Evolutionary conservation across 2,329 filamentous ascomycete species (phyloP), one percentile per base, ranked within the genome.

Genomic region (Microdochium bolleyi): DNA sequence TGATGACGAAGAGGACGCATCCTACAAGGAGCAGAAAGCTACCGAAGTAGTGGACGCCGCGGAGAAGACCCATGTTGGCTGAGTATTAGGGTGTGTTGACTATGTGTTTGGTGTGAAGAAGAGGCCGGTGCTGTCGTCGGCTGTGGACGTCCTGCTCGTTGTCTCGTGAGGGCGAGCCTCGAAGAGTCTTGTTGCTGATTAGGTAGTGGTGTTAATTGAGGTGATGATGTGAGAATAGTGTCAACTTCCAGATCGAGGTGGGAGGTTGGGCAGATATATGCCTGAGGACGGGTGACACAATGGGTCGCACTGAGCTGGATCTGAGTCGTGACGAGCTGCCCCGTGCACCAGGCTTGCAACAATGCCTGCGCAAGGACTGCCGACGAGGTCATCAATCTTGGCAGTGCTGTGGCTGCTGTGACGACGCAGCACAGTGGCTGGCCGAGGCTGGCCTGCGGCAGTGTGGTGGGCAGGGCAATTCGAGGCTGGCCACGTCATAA

Each of bases 21-120:
- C 80, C 72, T 34, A 70, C 67, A 53, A 85, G 73, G 49, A 85
- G 72, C 59, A 84, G 65, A 58, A 81, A 75, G 25, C 78, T 78
- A 64, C 80, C 82, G 52, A 83, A 65, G 62, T 82, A 75, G 66
- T 82, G 79, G 57, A 82, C 24, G 25, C 24, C 24, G 22, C 24
- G 24, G 3, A 25, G 24, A 14, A 49, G 25, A 49, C 48, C 48
- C 48, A 49, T 49, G 8, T 11, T 49, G 48, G 24, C 8, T 25
- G 48, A 14, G 22, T 46, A 19, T 46, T 46, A 19, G 16, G 48
- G 24, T 3, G 25, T 7, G 48, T 14, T 19, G 14, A 21, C 10
- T 10, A 14, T 49, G 48, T 49, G 27, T 30, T 30, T 30, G 5
- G 27, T n/a, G n/a, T n/a, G n/a, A n/a, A n/a, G n/a, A n/a, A n/a